These are phyloP conservation scores for Penstemon newberryi DNA, from an alignment of 257 asterid species.

Conservation along the genomic window DNA sequence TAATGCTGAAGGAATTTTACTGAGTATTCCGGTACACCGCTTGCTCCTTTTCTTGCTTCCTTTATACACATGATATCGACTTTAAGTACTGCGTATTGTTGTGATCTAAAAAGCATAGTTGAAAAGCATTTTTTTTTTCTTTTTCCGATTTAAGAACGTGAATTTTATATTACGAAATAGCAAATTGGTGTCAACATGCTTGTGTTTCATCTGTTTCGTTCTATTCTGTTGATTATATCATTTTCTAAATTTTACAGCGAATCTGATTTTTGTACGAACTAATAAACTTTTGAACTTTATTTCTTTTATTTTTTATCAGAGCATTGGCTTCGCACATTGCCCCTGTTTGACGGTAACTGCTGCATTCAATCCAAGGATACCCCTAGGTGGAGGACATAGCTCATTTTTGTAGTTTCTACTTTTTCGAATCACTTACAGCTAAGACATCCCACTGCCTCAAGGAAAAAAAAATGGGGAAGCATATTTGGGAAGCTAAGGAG, in stretches of 20 bases:
- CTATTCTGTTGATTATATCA: neutral
- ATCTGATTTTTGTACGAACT: conserved; percentile 6
- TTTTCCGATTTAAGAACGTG: neutral
- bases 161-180: neutral
- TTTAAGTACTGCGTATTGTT: neutral
- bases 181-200: neutral
- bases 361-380: conserved; percentile 65
- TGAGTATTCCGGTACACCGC: conserved; percentile 69
- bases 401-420: conserved; percentile 49
- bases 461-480: too few relatives aligned
- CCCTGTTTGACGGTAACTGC: conserved; percentile 55
- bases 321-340: conserved; percentile 61
- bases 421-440: conserved; percentile 1
- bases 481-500: too few relatives aligned
- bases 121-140: neutral
- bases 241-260: neutral
- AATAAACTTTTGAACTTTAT: conserved; percentile 5
- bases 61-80: neutral
- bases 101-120: neutral
- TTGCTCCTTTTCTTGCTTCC: conserved; percentile 21
- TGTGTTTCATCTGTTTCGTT: neutral
- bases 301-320: conserved; percentile 40
- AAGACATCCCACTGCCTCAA: too few relatives aligned
- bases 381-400: conserved; percentile 74
- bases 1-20: conserved; percentile 56